Evolutionary conservation across 2,329 filamentous ascomycete species (phyloP).

Genomic region (Annulohypoxylon truncatum): DNA sequence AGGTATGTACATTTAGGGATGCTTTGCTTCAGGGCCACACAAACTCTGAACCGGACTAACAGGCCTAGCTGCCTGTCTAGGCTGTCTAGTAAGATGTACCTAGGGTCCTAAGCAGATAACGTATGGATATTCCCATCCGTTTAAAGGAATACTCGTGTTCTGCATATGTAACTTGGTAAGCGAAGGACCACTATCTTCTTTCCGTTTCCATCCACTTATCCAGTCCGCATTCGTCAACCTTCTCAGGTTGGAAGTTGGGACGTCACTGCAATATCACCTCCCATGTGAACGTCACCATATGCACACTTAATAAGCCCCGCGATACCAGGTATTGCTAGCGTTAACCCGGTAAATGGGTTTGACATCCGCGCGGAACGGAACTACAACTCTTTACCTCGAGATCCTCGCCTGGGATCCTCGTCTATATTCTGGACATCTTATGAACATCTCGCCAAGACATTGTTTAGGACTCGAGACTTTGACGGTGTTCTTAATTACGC

Average conservation of each 20-base stretch:
- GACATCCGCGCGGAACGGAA: slow-evolving; percentile 7
- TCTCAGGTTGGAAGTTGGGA: slow-evolving; percentile 8
- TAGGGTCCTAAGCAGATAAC: not conserved
- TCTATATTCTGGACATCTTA: not conserved
- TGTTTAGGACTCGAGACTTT: not conserved
- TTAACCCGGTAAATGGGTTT: not conserved
- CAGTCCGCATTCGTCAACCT: not conserved
- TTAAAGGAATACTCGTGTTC: slow-evolving; percentile 5
- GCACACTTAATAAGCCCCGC: slow-evolving; percentile 24
- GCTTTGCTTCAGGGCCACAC: not conserved
- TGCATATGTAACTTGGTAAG: slow-evolving; percentile 22
- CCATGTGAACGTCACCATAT: slow-evolving; percentile 10
- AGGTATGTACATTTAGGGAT: not conserved
- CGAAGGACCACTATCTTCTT: slow-evolving; percentile 16
- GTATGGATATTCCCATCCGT: not conserved
- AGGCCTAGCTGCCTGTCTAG: not conserved
- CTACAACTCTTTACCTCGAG: not conserved
- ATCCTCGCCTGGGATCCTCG: not conserved
- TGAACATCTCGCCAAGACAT: not conserved
- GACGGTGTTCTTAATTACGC: not conserved
- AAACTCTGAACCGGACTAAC: not conserved
- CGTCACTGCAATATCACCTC: slow-evolving; percentile 5
- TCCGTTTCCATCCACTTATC: slow-evolving; percentile 30
- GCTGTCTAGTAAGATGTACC: not conserved
- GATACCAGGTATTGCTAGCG: slow-evolving; percentile 21